Percentiles rank a stretch among this genome's conserved stretches.
Evolutionary conservation across 768 basidiomycete genomes (phyloP).

Genomic region (Rhodotorula diobovata): DNA sequence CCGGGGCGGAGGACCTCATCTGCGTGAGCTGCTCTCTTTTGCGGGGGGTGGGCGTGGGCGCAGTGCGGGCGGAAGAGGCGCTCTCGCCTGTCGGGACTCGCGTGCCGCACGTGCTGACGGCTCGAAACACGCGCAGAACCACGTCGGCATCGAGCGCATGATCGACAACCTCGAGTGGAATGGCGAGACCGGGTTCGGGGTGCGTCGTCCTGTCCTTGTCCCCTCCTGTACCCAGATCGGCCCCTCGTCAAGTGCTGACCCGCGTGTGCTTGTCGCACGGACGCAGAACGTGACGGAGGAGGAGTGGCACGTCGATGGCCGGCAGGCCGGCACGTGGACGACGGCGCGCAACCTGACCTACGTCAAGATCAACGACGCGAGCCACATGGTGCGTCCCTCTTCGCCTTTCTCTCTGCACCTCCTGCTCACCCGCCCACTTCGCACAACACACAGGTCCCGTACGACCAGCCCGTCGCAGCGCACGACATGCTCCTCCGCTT

Average conservation of each 20-base stretch:
- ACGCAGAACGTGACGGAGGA: constrained; percentile 25
- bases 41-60: no score
- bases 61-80: no score
- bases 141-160: constrained; percentile 80
- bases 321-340: constrained; percentile 86
- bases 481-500: constrained; percentile 99
- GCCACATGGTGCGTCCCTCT: constrained; percentile 64
- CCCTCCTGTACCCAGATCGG: no score
- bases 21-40: constrained; percentile 51
- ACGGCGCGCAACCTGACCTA: constrained; percentile 85
- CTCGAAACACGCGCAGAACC: constrained; percentile 61
- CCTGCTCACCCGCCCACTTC: background rate
- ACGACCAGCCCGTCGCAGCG: constrained; percentile 75
- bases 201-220: constrained; percentile 49
- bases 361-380: constrained; percentile 87
- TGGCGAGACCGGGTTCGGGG: constrained; percentile 75
- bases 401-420: background rate
- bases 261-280: background rate
- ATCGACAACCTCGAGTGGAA: constrained; percentile 81
- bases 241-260: background rate
- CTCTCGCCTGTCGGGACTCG: no score
- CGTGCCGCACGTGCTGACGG: no score
- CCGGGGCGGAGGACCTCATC: constrained; percentile 91
- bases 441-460: constrained; percentile 45
- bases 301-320: constrained; percentile 60